Evolutionary conservation across 345 rosid genomes (phyloP).

Genomic region (Eucalyptus sp.): DNA sequence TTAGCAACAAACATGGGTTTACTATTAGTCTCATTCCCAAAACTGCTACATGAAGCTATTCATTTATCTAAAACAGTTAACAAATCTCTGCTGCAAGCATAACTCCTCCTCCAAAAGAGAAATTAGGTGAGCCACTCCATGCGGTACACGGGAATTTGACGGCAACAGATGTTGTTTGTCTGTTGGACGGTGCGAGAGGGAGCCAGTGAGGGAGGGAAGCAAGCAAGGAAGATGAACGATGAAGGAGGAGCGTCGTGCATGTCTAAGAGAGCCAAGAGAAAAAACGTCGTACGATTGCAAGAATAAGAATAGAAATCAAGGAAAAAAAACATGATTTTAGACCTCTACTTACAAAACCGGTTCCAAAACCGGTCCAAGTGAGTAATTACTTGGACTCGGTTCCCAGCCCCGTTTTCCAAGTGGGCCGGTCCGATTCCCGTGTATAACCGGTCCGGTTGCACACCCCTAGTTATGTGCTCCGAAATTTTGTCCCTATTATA

Average conservation of each 20-base stretch:
- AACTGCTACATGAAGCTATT: no score
- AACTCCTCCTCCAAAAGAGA: no score
- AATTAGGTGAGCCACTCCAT: no score
- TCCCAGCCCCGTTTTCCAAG: fast-evolving
- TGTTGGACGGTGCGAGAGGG: fast-evolving
- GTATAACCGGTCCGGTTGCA: fast-evolving
- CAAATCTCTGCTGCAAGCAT: no score
- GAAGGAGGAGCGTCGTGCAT: no score
- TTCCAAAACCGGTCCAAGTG: fast-evolving
- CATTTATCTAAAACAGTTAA: no score
- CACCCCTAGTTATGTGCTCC: not conserved
- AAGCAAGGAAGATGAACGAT: fast-evolving
- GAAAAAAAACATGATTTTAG: fast-evolving
- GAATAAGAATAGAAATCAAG: no score
- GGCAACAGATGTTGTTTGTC: fast-evolving
- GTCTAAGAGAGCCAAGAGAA: no score
- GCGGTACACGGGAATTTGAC: fast-evolving
- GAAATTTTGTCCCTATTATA: not conserved
- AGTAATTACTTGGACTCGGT: no score
- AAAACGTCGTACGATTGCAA: fast-evolving
- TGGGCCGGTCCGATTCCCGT: fast-evolving
- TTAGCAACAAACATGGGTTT: no score
- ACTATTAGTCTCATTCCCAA: no score
- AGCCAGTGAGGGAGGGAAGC: no score
- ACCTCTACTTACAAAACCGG: fast-evolving